Evolutionary conservation across 169 alveolate species (phyloP).

Genomic region (Blepharisma undulans): DNA sequence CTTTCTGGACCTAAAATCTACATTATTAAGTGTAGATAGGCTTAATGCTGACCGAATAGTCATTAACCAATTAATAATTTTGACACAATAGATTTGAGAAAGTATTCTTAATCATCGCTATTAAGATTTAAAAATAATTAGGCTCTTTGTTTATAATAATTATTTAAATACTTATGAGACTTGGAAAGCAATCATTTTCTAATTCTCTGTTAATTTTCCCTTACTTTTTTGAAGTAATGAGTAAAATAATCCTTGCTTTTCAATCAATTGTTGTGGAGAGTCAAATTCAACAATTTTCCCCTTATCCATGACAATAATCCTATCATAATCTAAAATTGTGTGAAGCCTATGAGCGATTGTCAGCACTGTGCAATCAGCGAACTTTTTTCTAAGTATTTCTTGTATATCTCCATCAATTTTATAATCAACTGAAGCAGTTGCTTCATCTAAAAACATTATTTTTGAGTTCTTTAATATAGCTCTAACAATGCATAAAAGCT

Average conservation of each 20-base stretch:
- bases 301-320: slow-evolving; percentile 80
- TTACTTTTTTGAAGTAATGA: neutral
- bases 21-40: no score
- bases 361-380: slow-evolving; percentile 80
- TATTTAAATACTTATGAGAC: no score
- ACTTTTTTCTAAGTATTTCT: slow-evolving; percentile 67
- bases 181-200: no score
- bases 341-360: slow-evolving; percentile 92
- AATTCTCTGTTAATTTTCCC: no score
- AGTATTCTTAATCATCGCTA: no score
- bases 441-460: slow-evolving; percentile 86
- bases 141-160: no score
- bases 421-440: slow-evolving; percentile 87
- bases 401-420: slow-evolving; percentile 85
- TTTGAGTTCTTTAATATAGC: slow-evolving; percentile 70
- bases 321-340: slow-evolving; percentile 86
- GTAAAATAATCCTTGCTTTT: slow-evolving; percentile 25
- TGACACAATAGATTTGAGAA: no score
- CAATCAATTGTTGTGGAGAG: slow-evolving; percentile 61
- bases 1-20: no score
- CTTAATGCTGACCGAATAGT: no score
- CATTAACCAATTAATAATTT: no score
- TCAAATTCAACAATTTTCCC: slow-evolving; percentile 82
- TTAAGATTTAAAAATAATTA: no score
- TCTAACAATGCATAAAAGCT: slow-evolving; percentile 77